Base-by-base conservation (phyloP, 176 grass and related monocot species). In the Hordeum marinum region DNA sequence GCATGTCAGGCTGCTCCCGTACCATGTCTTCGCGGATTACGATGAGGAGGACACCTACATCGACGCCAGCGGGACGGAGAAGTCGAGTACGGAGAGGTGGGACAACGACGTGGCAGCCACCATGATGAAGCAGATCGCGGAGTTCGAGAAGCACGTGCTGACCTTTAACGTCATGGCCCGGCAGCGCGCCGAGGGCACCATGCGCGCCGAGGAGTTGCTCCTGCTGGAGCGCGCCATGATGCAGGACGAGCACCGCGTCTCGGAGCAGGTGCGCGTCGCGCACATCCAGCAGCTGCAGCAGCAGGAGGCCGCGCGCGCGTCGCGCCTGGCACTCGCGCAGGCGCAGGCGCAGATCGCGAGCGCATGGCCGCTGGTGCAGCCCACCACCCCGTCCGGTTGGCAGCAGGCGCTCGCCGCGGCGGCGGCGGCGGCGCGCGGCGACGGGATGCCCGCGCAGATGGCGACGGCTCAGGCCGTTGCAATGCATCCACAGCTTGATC, bases 141-240 rank as follows among this genome's bases (percentile, higher is more conserved):
- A 69, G n/a, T 85, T 85, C 71, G 83, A 89, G 83, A 89, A 89
- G 88, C 88, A 71, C 48, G 71, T 89, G 88, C 29, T 76, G 61
- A 14, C 11, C 71, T 85, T 89, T 52, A 89, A 89, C 71, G 9
- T 85, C 50, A 20, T 62, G 8, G 21, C 12, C 62, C 78, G 34
- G 50, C 10, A 42, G 78, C 83, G 40, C 37, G 63, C 26, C 6
- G 72, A 68, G 21, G 86, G 86, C 10, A 6, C 14, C 24, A 15
- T 5, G 62, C 79, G 63, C 40, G 27, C 2, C 72, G 88, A 85
- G 83, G 83, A 85, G 54, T 36, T 7, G 5, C 40, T 82, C 52
- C 18, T 76, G 24, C 17, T 82, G 62, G 71, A 63, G 78, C 43
- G 1, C 52, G 31, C 41, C 18, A 40, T 90, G 23, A 0, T 24